Conservation (phyloP, 179 eudicot genomes). For the Beta macrorhiza region DNA sequence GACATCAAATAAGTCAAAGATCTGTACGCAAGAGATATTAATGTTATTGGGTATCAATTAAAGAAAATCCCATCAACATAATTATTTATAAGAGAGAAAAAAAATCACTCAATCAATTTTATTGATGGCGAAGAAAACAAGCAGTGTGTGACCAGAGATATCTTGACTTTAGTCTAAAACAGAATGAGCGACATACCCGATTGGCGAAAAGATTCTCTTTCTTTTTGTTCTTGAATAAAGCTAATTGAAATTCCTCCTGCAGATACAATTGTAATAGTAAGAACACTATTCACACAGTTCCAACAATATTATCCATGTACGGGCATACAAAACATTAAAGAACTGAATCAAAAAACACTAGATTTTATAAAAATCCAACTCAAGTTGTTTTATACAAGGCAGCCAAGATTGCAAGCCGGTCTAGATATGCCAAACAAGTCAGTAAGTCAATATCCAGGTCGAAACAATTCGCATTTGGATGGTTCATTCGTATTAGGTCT, state of each 20-base stretch:
- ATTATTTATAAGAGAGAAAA: neutral
- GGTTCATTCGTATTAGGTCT: no score
- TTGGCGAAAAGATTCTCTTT: conserved; percentile 92
- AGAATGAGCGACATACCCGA: conserved; percentile 48
- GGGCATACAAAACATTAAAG: neutral
- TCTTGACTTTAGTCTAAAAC: neutral
- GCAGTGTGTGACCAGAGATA: neutral
- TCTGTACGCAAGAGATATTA: conserved; percentile 38
- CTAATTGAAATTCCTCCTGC: conserved; percentile 95
- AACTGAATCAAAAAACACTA: neutral
- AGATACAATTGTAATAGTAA: conserved; percentile 22
- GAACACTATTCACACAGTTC: neutral
- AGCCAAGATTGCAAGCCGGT: neutral
- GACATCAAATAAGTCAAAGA: conserved; percentile 91
- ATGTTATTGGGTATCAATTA: neutral
- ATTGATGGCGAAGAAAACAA: neutral
- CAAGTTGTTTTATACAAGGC: neutral
- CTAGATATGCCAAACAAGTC: neutral
- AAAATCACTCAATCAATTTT: neutral
- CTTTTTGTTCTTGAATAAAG: conserved; percentile 80
- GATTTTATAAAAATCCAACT: no score
- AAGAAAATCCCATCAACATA: neutral
- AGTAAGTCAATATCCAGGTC: no score
- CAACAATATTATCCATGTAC: neutral
- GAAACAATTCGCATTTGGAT: no score